phyloP scores from a whole-genome alignment of 179 eudicot genomes.

The Beta macrorhiza region DNA sequence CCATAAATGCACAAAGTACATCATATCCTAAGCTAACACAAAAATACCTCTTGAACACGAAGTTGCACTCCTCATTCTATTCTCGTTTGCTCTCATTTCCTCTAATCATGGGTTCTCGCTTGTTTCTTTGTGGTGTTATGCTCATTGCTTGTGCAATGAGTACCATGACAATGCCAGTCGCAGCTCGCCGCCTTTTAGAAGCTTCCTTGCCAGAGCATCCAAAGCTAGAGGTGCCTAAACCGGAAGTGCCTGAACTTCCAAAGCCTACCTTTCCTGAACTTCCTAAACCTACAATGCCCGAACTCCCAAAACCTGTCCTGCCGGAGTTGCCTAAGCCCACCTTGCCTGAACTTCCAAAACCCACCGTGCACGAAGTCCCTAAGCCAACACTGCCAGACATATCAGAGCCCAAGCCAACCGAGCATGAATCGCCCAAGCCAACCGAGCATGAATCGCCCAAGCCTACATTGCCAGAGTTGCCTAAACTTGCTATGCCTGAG shows the following conservation, averaged over 20 bases:
- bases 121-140: neutral
- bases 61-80: neutral
- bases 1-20: neutral
- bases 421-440: too few relatives aligned
- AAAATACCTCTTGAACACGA: neutral
- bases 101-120: conserved; percentile 13
- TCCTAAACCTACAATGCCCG: neutral
- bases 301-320: conserved; percentile 21
- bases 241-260: conserved; percentile 20
- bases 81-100: neutral
- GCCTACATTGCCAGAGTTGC: too few relatives aligned
- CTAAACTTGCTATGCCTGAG: too few relatives aligned
- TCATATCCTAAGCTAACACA: conserved; percentile 7
- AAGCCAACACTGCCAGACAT: too few relatives aligned
- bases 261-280: neutral
- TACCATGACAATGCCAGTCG: conserved; percentile 7
- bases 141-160: conserved; percentile 17
- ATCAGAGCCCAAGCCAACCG: too few relatives aligned
- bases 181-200: conserved; percentile 34
- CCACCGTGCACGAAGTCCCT: too few relatives aligned
- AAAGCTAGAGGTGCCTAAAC: conserved; percentile 30
- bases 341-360: too few relatives aligned
- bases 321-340: conserved; percentile 15
- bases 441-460: too few relatives aligned
- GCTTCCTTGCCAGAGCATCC: conserved; percentile 35